Evolutionary conservation across 208 protist species (phyloP), one percentile per base, ranked within the genome.

Genomic region (Trypanosomatidae sp.): DNA sequence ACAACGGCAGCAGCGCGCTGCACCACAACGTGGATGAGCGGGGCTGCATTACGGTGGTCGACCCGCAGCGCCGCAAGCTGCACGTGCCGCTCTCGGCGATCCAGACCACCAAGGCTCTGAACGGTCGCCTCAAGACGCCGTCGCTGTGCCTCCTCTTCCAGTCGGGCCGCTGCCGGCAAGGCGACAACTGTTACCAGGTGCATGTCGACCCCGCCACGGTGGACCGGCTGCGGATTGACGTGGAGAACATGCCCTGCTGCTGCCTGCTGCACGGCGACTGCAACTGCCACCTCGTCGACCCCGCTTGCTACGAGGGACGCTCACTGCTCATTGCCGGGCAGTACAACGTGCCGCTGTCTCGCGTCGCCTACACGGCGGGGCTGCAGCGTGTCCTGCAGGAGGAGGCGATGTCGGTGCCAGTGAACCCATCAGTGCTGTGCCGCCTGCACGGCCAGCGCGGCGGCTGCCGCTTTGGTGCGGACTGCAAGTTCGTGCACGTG

Each of bases 401-500:
- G 15, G 59, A 76, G 62, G 39, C 72, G 69, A 43, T 47, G 58
- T 55, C 69, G 13, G 66, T 58, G 44, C 22, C 52, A 30, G 67
- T 73, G 25, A 77, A 65, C 47, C 58, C 71, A 49, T 76, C 71
- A 0, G 55, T 69, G 65, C 70, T 93, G 67, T 93, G 91, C 80
- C 88, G 88, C 49, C 79, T 92, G 58, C 88, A 95, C 71, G 83
- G 79, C 62, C 69, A 74, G 19, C 68, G 77, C 3, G 82, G 81
- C 50, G 79, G 88, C 0, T 95, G 91, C 73, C 88, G 88, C 67
- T 95, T 91, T 70, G 88, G 81, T 6, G 88, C 81, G 5, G 88
- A 95, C 56, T 95, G 91, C 71, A 92, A 88, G 82, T 95, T 92
- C 43, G 55, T 95, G 47, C 91, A 95, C 69, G 71, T 95, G 28